Base-by-base conservation (phyloP, 345 rosid species). In the Gossypioides kirkii region DNA sequence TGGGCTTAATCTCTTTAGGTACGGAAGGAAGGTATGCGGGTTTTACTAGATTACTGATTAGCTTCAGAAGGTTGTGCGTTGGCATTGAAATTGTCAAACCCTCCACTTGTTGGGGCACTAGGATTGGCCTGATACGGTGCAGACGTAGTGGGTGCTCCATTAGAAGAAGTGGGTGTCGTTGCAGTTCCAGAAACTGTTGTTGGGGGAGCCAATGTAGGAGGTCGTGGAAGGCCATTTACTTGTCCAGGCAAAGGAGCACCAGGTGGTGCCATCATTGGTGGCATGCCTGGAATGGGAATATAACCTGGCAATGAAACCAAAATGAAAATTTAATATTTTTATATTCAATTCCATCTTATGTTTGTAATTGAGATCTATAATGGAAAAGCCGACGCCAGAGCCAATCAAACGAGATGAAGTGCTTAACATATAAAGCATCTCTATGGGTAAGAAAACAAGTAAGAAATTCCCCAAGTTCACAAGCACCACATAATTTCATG, bases 171-270 rank as follows among this genome's bases (percentile, higher is more conserved):
- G 18, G 87, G 88, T 4, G 87, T 75, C 13, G 63, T 81, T 8
- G 83, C 56, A 56, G 87, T 86, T 47, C 95, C 95, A 77, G 92
- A 80, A 84, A 79, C 87, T n/a, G 84, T 71, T 41, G 85, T 17
- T 6, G 58, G 74, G 8, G 66, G 55, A 22, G 82, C 72, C 46
- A 78, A 72, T 14, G 87, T 76, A 14, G 89, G 88, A 71, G 97
- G 97, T 83, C 95, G 86, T 8, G 87, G 89, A 70, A 86, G 69
- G 73, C 92, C 89, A 70, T 92, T 92, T 52, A 84, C 2, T 80
- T 90, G 98, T 73, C 90, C 94, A 73, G 91, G 84, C 22, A 87
- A 68, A 74, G 97, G 88, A 77, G 98, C 94, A 84, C 98, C 98
- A 16, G 97, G 97, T 6, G 96, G 98, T 66, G 88, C 87, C 87